Evolutionary conservation across 129 eudicot genomes (phyloP), one percentile per base, ranked within the genome.

Genomic region (Artemisia annua): DNA sequence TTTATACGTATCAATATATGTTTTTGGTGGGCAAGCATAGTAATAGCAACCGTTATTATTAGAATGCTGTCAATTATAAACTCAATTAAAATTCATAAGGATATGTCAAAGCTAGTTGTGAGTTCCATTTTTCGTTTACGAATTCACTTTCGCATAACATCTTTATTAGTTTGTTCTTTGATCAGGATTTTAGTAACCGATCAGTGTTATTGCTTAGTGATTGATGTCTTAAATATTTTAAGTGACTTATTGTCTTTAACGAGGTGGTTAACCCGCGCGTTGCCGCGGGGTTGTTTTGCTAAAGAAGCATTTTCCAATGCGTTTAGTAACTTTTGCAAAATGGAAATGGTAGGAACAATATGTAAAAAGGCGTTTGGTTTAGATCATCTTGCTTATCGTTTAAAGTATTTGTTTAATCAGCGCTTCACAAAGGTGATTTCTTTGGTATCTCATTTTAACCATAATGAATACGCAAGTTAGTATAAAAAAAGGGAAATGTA

Each of bases 11-110:
- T 0, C 24, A 22, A 12, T 18, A 48, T 62, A 19, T 62, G 30
- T 4, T 66, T 58, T 81, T 88, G 97, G 97, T 89, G 96, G 96
- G 86, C 88, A 59, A 83, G 91, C 74, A 92, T 92, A 71, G 85
- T 58, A 66, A 50, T 80, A 64, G 75, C 96, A 49, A 92, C 96
- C 22, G 7, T 89, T 58, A 1, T 89, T 69, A 89, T 92, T 69
- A 87, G 96, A 57, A 39, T 62, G 7, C 18, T 83, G 46, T 60
- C 81, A 50, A 30, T 92, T 78, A 96, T 96, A 12, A 66, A 88
- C 61, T 67, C 81, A 77, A 70, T 88, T 20, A 84, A 86, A 86
- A 96, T 86, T 76, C 85, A 86, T 63, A 91, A 88, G 69, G 82
- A 92, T 70, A 86, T 96, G 66, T 70, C 96, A 62, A 88, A 87